Conservation (phyloP, 805 yeast species). For the Kodamaea restingae region DNA sequence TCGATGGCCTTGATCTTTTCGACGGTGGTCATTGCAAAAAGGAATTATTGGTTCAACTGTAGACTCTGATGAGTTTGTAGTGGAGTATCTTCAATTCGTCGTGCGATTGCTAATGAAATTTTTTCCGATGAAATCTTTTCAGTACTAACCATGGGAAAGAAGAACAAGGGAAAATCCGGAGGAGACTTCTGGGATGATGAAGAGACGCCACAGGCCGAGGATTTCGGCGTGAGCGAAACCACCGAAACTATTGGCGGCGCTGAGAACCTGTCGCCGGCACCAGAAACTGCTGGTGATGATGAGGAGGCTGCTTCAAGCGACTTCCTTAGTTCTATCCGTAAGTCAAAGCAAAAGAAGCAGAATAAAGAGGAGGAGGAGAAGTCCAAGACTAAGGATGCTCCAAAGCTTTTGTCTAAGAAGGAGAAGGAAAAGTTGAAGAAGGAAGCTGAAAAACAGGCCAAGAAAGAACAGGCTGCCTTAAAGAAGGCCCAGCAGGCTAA, state of each 20-base stretch:
- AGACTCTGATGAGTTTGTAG: no score
- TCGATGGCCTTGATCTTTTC: slow-evolving; percentile 80
- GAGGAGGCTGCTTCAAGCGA: slow-evolving; percentile 43
- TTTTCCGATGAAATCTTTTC: neutral
- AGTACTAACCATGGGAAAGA: slow-evolving; percentile 44
- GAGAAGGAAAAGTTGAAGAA: slow-evolving; percentile 95
- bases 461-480: slow-evolving; percentile 84
- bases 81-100: neutral
- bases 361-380: slow-evolving; percentile 61
- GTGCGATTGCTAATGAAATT: slow-evolving; percentile 4
- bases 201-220: slow-evolving; percentile 42
- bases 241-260: slow-evolving; percentile 22
- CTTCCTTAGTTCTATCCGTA: slow-evolving; percentile 79
- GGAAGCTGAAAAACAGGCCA: slow-evolving; percentile 83
- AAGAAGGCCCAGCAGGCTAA: slow-evolving; percentile 70
- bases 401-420: slow-evolving; percentile 82
- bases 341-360: slow-evolving; percentile 73
- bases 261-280: slow-evolving; percentile 25
- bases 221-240: slow-evolving; percentile 27
- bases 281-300: slow-evolving; percentile 12
- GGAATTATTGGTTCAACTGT: no score
- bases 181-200: slow-evolving; percentile 82
- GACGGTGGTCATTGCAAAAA: slow-evolving; percentile 45
- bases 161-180: slow-evolving; percentile 56
- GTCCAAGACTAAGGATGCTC: slow-evolving; percentile 49